These are phyloP conservation scores for Phellinidium pouzarii DNA, from an alignment of 1,284 basidiomycete genomes.

Conservation along the genomic window DNA sequence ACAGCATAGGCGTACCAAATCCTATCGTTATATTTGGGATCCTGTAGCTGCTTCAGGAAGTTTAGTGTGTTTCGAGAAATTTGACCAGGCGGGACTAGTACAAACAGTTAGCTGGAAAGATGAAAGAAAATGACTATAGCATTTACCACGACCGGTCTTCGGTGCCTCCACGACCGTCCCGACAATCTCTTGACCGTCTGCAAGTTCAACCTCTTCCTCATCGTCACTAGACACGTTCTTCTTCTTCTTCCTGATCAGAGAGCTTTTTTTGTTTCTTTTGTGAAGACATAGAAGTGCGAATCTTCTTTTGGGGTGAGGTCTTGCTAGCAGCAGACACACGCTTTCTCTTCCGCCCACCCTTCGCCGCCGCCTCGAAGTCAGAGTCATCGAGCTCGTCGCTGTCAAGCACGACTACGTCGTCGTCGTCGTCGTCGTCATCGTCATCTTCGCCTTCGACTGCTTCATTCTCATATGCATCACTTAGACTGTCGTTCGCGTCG, in stretches of 20 bases:
- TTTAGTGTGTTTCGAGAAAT: slow-evolving; percentile 81
- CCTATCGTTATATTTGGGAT: slow-evolving; percentile 79
- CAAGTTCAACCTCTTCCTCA: slow-evolving; percentile 40
- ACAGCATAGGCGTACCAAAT: slow-evolving; percentile 56
- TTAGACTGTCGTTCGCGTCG: slow-evolving; percentile 22
- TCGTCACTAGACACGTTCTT: slow-evolving; percentile 31
- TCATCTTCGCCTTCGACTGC: no score
- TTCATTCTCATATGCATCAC: slow-evolving; percentile 22
- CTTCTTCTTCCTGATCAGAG: slow-evolving; percentile 24
- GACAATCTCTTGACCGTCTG: slow-evolving; percentile 66
- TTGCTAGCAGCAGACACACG: slow-evolving; percentile 19
- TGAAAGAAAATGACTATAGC: neutral
- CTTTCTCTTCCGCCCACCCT: slow-evolving; percentile 31
- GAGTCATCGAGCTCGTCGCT: slow-evolving; percentile 33
- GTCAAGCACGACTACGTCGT: slow-evolving; percentile 23
- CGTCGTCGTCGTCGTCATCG: slow-evolving; percentile 15
- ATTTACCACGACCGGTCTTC: slow-evolving; percentile 68
- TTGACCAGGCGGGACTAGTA: slow-evolving; percentile 72
- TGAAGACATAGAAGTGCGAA: slow-evolving; percentile 1
- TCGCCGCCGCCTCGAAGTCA: slow-evolving; percentile 22
- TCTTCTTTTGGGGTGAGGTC: slow-evolving; percentile 18
- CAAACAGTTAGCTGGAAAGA: neutral
- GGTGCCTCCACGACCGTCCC: slow-evolving; percentile 69
- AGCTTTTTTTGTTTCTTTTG: slow-evolving; percentile 19
- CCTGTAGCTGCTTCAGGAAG: slow-evolving; percentile 65